Evolutionary conservation across 768 basidiomycete species (phyloP), one percentile per base, ranked within the genome.

Genomic region (Lentinula sp.): DNA sequence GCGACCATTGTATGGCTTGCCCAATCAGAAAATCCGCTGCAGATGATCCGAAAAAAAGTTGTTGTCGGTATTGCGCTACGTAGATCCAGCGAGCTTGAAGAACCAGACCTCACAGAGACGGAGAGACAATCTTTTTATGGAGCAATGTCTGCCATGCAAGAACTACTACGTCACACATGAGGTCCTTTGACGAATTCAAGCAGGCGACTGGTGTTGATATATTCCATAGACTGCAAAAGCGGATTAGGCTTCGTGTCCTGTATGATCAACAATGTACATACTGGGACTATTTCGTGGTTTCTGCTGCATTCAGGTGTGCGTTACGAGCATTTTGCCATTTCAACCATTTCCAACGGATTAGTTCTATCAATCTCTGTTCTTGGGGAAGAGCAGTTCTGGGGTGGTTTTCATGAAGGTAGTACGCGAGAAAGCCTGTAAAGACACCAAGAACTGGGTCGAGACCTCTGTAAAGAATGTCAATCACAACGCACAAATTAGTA

Each of bases 1-100:
- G 91, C 93, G 0, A 93, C 93, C 0, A 78, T 95, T 32, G 71
- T 95, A 5, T 97, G 94, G 90, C 76, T 78, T 0, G 67, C 81
- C 58, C 78, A 79, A 57, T 69, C 73, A n/a, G 70, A 77, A 46
- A 73, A 66, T 45, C 67, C 73, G 28, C 61, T 80, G 43, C 78
- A 79, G 16, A 71, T 70, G 6, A 71, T 77, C 28, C 76, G 86
- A 57, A 78, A 81, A 61, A 83, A 81, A 42, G 82, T 95, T 6
- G 76, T 95, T 0, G 83, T 96, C 39, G 92, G 90, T 0, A 78
- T 95, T 50, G 88, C 92, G 3, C 70, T 95, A 64, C 74, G 71
- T 45, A 83, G 73, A 52, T 66, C 72, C 2, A 69, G 70, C 13
- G 71, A 63, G 18, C 56, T 51, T 13, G 70, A 69, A 57, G 68